Conservation (phyloP, 345 rosid genomes). For the Eucalyptus lansdowneana region DNA sequence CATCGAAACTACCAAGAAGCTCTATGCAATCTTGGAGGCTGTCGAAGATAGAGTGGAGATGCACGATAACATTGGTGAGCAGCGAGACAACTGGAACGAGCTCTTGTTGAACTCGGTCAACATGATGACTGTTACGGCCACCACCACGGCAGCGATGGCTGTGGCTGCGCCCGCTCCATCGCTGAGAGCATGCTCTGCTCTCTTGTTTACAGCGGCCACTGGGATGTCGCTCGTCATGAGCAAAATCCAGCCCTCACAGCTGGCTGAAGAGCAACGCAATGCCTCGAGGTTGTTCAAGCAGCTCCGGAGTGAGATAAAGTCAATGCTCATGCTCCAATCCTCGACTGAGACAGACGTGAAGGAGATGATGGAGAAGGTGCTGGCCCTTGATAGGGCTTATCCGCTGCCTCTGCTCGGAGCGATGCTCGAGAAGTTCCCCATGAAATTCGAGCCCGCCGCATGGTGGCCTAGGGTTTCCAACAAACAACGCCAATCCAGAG, state of each 20-base stretch:
- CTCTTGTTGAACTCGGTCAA: constrained; percentile 56
- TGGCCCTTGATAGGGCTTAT: constrained; percentile 18
- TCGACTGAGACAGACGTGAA: constrained; percentile 4
- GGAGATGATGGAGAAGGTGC: constrained; percentile 3
- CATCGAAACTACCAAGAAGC: background rate
- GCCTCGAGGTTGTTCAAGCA: constrained; percentile 15
- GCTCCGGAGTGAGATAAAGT: constrained; percentile 1
- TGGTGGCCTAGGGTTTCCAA: constrained; percentile 12
- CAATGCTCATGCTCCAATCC: background rate
- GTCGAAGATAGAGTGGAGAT: constrained; percentile 55
- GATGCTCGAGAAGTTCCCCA: constrained; percentile 24
- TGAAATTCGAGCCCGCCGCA: constrained; percentile 3
- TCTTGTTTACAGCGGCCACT: constrained; percentile 16
- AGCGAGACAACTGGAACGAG: constrained; percentile 55
- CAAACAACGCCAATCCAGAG: background rate
- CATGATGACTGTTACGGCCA: constrained; percentile 51
- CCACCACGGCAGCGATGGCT: constrained; percentile 7
- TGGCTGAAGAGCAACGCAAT: constrained; percentile 27
- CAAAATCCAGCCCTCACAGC: constrained; percentile 28
- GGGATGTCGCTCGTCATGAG: constrained; percentile 12
- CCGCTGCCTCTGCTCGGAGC: constrained; percentile 26
- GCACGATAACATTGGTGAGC: constrained; percentile 56
- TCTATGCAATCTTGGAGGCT: constrained; percentile 36
- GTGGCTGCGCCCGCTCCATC: background rate
- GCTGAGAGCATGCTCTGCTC: background rate